Base-by-base conservation (phyloP, 176 grass and related monocot genomes). In the Lolium perenne region DNA sequence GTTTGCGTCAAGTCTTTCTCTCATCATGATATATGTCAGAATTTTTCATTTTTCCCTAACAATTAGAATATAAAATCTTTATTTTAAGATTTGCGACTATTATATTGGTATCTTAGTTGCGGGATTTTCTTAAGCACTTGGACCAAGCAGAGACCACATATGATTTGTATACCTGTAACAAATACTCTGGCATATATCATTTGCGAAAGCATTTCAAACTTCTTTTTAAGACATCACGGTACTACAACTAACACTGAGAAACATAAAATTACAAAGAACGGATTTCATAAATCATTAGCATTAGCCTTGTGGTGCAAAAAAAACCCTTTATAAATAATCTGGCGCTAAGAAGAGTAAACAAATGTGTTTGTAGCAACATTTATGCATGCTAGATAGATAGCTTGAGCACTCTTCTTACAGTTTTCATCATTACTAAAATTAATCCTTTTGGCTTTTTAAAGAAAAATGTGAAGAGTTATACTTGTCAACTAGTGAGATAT, bases 1-100 rank as follows among this genome's bases (percentile, higher is more conserved):
- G 95, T 93, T 2, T 21, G 78, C 61, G 43, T 49, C 17, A 6
- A 69, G 7, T 13, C 14, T 63, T 61, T 54, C 20, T 47, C 18
- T 45, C 9, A 64, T 51, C 38, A 48, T 61, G 74, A 29, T 85
- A 7, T 69, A 17, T 77, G 10, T 22, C 43, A 71, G 21, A 11
- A 75, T 78, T 38, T 8, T 70, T 25, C 57, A 47, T 77, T 50
- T 50, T 76, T 11, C 65, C 25, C 41, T 69, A 68, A 58, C 50
- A 76, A 65, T 47, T 55, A 80, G 21, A 18, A 16, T 29, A 49
- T 25, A 49, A 74, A n/a, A 10, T 66, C n/a, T 49, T 21, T 14
- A 51, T 49, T 49, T 50, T 25, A 47, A 32, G 22, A 35, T 51
- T 15, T 80, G 40, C 9, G 46, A 61, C 0, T 71, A 40, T 10